Percentiles rank a stretch among this genome's conserved stretches.
Conservation (phyloP, 208 protist genomes). For the Leishmania tarentolae region DNA sequence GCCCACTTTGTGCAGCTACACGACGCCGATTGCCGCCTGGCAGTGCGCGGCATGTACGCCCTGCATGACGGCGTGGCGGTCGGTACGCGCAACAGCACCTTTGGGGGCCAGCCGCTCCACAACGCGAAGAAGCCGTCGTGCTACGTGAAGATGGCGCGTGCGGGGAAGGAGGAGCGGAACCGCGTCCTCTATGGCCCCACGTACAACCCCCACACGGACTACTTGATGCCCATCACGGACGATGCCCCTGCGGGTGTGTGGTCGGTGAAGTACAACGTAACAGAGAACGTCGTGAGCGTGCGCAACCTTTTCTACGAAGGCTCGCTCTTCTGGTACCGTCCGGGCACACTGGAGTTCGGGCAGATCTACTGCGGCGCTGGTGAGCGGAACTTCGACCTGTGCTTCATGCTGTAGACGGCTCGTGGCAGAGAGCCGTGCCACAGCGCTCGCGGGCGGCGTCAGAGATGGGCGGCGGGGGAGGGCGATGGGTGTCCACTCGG, state of each 20-base stretch:
- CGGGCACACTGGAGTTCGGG: constrained; percentile 68
- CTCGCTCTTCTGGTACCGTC: constrained; percentile 89
- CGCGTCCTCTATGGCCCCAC: constrained; percentile 74
- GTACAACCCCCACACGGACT: constrained; percentile 85
- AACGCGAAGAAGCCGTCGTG: constrained; percentile 83
- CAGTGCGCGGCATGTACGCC: constrained; percentile 78
- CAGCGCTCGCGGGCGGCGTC: neutral
- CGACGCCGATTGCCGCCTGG: constrained; percentile 73
- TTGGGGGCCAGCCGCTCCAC: constrained; percentile 73
- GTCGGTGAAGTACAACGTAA: constrained; percentile 87
- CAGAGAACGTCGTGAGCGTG: constrained; percentile 75
- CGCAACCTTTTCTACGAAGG: constrained; percentile 87
- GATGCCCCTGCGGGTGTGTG: constrained; percentile 87
- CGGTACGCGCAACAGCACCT: constrained; percentile 69
- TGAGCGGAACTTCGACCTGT: constrained; percentile 87
- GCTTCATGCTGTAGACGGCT: constrained; percentile 68
- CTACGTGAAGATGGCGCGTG: constrained; percentile 68
- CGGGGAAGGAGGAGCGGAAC: constrained; percentile 54
- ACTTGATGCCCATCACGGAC: constrained; percentile 82
- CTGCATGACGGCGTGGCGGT: constrained; percentile 41
- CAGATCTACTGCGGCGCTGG: constrained; percentile 90
- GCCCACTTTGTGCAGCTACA: constrained; percentile 87
- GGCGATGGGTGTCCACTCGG: neutral
- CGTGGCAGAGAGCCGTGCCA: neutral
- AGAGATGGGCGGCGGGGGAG: neutral